Evolutionary conservation across 352 stramenopile species (phyloP), one percentile per base, ranked within the genome.

Genomic region (Phytopythium helicoides): DNA sequence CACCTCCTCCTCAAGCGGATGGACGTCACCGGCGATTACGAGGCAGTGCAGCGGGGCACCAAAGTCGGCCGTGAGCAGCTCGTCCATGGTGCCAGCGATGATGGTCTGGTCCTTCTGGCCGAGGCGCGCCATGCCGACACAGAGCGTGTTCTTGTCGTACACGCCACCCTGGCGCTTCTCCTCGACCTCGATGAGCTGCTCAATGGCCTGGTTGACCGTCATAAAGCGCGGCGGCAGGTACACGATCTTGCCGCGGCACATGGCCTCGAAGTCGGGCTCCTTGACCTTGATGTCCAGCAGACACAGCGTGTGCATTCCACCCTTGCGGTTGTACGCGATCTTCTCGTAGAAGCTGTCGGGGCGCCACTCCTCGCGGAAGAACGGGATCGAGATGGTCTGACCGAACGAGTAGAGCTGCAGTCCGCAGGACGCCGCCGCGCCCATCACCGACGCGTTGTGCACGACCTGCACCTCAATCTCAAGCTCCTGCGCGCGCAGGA

Each of bases 221-320:
- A 99, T 99, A 71, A 97, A 99, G 35, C 96, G 80, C 40, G 97
- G 97, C 40, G 97, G 97, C 55, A 99, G 72, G 67, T 93, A 99
- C 16, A 94, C 76, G 46, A 73, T 95, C 57, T 82, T 86, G 44
- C 92, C 96, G 62, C 93, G 97, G 31, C 82, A 86, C 87, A 99
- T 97, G 47, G 94, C 92, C 23, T 98, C 89, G 66, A 98, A 99
- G 76, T 99, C 96, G 37, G 97, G 97, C 72, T 99, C 97, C 71
- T 99, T 99, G 16, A 99, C 94, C 79, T 99, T 99, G 68, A 99
- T 99, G 69, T 99, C 96, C 14, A 99, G 74, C 26, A 99, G 68
- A 70, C 96, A 99, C 7, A 99, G 83, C 41, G 97, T 99, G 78
- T 99, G 97, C 84, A 99, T 98, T 35, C 94, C 96, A 36, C 91